phyloP scores from a whole-genome alignment of 2,329 filamentous ascomycete genomes.

The Biscogniauxia marginata region DNA sequence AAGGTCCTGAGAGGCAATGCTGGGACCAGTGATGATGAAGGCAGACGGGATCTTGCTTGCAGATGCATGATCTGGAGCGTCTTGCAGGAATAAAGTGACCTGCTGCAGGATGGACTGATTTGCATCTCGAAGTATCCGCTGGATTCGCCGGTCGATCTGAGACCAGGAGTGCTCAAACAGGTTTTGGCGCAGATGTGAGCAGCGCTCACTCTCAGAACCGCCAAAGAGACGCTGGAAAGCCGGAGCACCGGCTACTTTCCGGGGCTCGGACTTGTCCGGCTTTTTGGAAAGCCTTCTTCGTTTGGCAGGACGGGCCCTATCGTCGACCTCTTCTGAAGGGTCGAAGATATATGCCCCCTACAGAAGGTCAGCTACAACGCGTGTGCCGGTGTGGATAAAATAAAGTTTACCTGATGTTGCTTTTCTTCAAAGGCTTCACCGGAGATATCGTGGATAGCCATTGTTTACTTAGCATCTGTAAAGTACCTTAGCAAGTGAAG shows the following conservation, averaged over 20 bases:
- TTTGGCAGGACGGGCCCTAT: constrained; percentile 49
- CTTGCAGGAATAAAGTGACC: constrained; percentile 55
- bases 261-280: constrained; percentile 20
- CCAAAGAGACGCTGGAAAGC: constrained; percentile 54
- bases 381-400: neutral
- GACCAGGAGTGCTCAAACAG: constrained; percentile 65
- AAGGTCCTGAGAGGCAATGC: constrained; percentile 71
- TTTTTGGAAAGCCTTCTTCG: constrained; percentile 53
- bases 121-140: constrained; percentile 58
- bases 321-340: constrained; percentile 41
- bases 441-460: constrained; percentile 24
- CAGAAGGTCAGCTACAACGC: constrained; percentile 11
- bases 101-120: constrained; percentile 60
- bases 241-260: constrained; percentile 10
- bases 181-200: constrained; percentile 52
- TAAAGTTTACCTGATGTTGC: constrained; percentile 28
- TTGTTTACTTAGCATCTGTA: no score
- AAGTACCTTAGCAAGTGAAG: no score
- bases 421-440: constrained; percentile 28
- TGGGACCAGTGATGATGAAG: constrained; percentile 75
- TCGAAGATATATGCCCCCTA: constrained; percentile 64
- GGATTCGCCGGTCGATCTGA: constrained; percentile 61
- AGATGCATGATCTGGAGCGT: constrained; percentile 29
- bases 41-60: constrained; percentile 61
- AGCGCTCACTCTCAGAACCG: constrained; percentile 50